Evolutionary conservation across 495 filamentous ascomycete species (phyloP).

Genomic region (Cladorrhinum samala): DNA sequence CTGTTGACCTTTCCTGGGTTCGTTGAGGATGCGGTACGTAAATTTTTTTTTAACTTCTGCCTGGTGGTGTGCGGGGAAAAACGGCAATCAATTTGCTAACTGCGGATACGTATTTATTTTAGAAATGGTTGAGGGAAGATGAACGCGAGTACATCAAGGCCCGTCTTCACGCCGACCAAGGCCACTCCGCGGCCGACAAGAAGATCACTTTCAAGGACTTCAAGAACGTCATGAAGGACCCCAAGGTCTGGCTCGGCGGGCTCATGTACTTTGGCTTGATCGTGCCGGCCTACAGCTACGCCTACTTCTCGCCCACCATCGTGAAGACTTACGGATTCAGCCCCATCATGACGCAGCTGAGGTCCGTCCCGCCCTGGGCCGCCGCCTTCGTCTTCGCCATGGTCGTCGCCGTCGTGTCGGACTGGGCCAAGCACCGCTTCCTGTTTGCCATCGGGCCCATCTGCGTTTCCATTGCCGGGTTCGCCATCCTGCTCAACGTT

Average conservation of each 20-base stretch:
- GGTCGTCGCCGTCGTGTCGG: constrained; percentile 62
- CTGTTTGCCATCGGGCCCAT: constrained; percentile 63
- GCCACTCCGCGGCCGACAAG: constrained; percentile 61
- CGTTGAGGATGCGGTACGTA: constrained; percentile 30
- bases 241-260: constrained; percentile 63
- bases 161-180: constrained; percentile 72
- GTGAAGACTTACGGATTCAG: constrained; percentile 60
- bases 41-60: background rate
- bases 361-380: constrained; percentile 84
- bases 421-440: constrained; percentile 67
- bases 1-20: constrained; percentile 82
- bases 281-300: constrained; percentile 74
- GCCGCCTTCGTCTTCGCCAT: constrained; percentile 69
- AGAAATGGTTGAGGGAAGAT: constrained; percentile 60
- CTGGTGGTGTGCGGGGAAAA: constrained; percentile 35
- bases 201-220: constrained; percentile 60
- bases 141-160: constrained; percentile 70
- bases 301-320: constrained; percentile 70
- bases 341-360: constrained; percentile 70
- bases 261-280: constrained; percentile 90
- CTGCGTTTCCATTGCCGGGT: constrained; percentile 59
- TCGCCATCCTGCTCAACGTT: constrained; percentile 62
- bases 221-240: constrained; percentile 66
- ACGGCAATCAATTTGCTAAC: background rate
- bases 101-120: background rate